These are phyloP conservation scores for Yamadazyma membranifaciens DNA, from an alignment of 1,139 yeast species.

Conservation along the genomic window DNA sequence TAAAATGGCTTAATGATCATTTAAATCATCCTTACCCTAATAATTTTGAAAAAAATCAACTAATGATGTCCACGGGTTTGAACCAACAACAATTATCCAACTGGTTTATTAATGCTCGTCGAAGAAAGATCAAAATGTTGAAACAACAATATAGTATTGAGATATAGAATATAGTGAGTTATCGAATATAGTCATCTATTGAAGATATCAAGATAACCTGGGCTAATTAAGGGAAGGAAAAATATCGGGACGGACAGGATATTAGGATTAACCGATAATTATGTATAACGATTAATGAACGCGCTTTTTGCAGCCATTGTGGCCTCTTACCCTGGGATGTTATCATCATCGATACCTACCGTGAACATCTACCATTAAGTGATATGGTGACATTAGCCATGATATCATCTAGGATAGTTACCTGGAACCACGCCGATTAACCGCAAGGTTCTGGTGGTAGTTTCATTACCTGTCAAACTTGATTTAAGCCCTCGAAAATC, in stretches of 20 bases:
- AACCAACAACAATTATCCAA: slow-evolving; percentile 89
- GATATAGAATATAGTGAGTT: background rate
- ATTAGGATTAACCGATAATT: background rate
- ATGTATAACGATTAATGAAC: background rate
- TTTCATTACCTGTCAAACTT: background rate
- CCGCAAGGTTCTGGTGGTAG: background rate
- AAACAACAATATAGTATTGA: slow-evolving; percentile 36
- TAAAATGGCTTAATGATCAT: slow-evolving; percentile 83
- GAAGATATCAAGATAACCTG: too few species aligned
- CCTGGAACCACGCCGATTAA: too few species aligned
- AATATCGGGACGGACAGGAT: background rate
- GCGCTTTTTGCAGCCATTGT: slow-evolving; percentile 1
- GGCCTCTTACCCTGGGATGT: too few species aligned
- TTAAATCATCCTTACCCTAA: slow-evolving; percentile 93
- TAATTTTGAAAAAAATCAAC: slow-evolving; percentile 79
- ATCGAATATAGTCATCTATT: too few species aligned
- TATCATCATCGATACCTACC: too few species aligned
- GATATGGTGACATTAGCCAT: too few species aligned
- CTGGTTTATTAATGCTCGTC: slow-evolving; percentile 95
- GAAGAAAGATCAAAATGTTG: slow-evolving; percentile 66
- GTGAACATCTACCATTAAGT: too few species aligned
- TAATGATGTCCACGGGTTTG: slow-evolving; percentile 80
- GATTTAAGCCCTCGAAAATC: background rate
- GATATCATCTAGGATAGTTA: too few species aligned
- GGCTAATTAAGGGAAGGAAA: too few species aligned